A percentile compares a stretch with the other conserved stretches of the same genome.
These are phyloP conservation scores for Musa balbisiana DNA, from an alignment of 202 grass and related monocot species.

Conservation along the genomic window DNA sequence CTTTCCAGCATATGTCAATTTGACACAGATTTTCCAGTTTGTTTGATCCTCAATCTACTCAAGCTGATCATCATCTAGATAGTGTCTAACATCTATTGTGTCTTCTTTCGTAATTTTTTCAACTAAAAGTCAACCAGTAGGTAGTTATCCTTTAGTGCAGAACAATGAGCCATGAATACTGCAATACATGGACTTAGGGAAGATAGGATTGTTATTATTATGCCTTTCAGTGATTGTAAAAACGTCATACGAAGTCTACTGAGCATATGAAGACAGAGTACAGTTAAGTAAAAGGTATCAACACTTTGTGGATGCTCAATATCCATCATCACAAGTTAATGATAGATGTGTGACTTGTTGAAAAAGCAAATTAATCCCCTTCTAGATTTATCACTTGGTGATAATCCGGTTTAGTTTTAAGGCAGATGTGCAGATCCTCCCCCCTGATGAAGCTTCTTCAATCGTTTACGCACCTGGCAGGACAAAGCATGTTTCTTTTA, in stretches of 20 bases:
- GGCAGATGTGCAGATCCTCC: constrained; percentile 1
- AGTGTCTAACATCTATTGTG: neutral
- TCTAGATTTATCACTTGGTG: neutral
- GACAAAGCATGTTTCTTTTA: constrained; percentile 4
- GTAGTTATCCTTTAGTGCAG: neutral
- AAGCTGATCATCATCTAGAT: neutral
- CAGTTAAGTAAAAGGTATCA: too few species aligned
- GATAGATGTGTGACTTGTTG: neutral
- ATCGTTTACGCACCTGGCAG: constrained; percentile 1
- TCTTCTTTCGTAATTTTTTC: neutral
- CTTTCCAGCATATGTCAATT: neutral
- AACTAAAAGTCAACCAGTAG: neutral
- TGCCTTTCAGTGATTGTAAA: neutral
- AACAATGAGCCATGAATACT: too few species aligned
- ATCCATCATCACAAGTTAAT: neutral
- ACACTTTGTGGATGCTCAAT: neutral
- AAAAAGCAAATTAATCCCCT: neutral
- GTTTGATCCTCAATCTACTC: neutral
- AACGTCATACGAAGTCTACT: neutral
- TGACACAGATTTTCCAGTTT: neutral
- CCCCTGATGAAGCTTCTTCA: constrained; percentile 12
- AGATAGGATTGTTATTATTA: neutral
- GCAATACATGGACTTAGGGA: too few species aligned
- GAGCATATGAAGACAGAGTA: neutral
- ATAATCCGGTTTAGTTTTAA: neutral